Evolutionary conservation across 2,329 filamentous ascomycete species (phyloP), one percentile per base, ranked within the genome.

Genomic region (Hymenoscyphus repandus): DNA sequence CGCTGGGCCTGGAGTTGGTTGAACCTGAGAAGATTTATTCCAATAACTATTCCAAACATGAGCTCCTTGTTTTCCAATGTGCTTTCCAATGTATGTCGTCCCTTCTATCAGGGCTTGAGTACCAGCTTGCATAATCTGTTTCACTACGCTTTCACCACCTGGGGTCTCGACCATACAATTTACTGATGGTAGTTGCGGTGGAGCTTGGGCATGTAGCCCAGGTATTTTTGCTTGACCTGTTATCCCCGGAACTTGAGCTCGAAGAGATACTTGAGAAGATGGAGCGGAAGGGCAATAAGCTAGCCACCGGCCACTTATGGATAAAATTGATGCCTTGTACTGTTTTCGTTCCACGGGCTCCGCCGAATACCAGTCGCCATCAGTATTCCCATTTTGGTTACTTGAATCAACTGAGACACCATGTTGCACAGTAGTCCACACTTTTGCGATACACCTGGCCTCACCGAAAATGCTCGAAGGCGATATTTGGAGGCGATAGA

Each of bases 371-470:
- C 41, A 68, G 39, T 64, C 64, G 22, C 54, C 51, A 55, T 65
- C 64, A n/a, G 45, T 50, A 45, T 51, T 50, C 5, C 54, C 52
- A 47, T 51, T 52, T 1, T 58, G 40, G 27, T 45, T 45, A 11
- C 45, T 52, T 5, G 59, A 36, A 15, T 66, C 62, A 20, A 72
- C 72, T 52, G 75, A 74, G 15, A 72, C 68, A 30, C 72, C 71
- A 57, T 82, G 78, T 64, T 93, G 88, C 27, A 96, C 74, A 40
- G 83, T 85, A 0, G 93, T 96, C 93, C 93, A 99, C 15, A 95
- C 72, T 70, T 99, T 99, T 17, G 86, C 91, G 49, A 93, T 75
- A 62, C 90, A 96, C 34, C 69, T 58, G 37, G 64, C 60, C 11
- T 49, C 52, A 9, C 50, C 52, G 6, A 27, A 40, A 2, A 39